A percentile compares a stretch with the other conserved stretches of the same genome.
phyloP scores from a whole-genome alignment of 2,329 filamentous ascomycete species.

The Basipetospora chlamydospora region DNA sequence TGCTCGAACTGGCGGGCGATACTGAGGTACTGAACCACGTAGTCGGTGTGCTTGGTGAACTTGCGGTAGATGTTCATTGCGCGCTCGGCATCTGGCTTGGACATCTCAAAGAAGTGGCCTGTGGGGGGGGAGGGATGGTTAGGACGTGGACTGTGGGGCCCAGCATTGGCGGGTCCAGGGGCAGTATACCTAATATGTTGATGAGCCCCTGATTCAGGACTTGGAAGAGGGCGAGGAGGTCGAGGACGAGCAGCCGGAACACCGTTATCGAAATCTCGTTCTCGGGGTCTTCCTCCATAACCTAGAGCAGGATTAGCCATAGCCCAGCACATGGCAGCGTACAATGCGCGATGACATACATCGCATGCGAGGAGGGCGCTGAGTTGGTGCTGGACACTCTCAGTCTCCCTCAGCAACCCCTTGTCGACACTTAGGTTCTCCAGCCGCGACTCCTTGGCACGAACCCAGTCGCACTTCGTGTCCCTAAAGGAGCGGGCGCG shows the following conservation, averaged over 20 bases:
- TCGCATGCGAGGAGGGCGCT: slow-evolving; percentile 77
- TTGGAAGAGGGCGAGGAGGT: slow-evolving; percentile 80
- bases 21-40: slow-evolving; percentile 79
- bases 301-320: slow-evolving; percentile 22
- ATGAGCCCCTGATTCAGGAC: slow-evolving; percentile 95
- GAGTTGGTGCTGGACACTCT: slow-evolving; percentile 79
- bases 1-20: slow-evolving; percentile 82
- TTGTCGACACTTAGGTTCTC: slow-evolving; percentile 84
- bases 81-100: slow-evolving; percentile 79
- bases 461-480: slow-evolving; percentile 81
- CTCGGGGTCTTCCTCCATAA: slow-evolving; percentile 75
- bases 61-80: slow-evolving; percentile 84
- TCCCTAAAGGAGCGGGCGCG: slow-evolving; percentile 70
- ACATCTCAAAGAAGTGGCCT: slow-evolving; percentile 99
- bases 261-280: slow-evolving; percentile 95
- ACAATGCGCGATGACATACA: slow-evolving; percentile 35
- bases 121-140: slow-evolving; percentile 1
- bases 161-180: not conserved
- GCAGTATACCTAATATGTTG: slow-evolving; percentile 68
- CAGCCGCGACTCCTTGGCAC: slow-evolving; percentile 64
- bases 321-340: not conserved
- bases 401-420: slow-evolving; percentile 80
- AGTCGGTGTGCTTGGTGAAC: slow-evolving; percentile 84
- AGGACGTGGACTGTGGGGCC: no score
- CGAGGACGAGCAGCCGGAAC: slow-evolving; percentile 79